Conservation (phyloP, 352 stramenopile genomes). For the Phytopythium mirpurense region DNA sequence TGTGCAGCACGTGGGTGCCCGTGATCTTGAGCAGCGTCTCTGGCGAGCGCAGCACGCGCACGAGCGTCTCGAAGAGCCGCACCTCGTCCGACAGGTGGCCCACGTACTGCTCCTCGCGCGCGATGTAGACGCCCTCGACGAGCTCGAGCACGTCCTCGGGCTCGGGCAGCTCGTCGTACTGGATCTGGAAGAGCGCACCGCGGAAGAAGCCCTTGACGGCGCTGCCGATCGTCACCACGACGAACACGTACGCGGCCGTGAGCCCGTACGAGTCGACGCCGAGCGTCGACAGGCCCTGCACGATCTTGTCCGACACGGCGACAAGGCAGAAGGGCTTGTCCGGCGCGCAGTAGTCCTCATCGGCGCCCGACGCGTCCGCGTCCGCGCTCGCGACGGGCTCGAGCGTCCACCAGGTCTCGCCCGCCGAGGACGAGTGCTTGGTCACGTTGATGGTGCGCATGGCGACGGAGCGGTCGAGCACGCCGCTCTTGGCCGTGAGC, state of each 20-base stretch:
- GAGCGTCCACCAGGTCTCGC: constrained; percentile 67
- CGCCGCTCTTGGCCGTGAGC: constrained; percentile 58
- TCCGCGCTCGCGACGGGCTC: constrained; percentile 28
- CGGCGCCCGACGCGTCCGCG: constrained; percentile 7
- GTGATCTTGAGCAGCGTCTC: constrained; percentile 85
- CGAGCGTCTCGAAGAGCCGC: constrained; percentile 83
- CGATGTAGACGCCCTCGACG: constrained; percentile 87
- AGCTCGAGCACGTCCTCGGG: constrained; percentile 82
- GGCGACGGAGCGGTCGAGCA: constrained; percentile 45
- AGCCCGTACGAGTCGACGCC: constrained; percentile 83
- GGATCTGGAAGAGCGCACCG: constrained; percentile 70
- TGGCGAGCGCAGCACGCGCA: constrained; percentile 77
- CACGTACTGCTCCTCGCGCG: constrained; percentile 74
- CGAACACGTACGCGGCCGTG: constrained; percentile 84
- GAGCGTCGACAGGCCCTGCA: constrained; percentile 70
- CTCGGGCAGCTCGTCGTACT: constrained; percentile 79
- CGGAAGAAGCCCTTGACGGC: constrained; percentile 83
- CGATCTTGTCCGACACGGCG: constrained; percentile 83
- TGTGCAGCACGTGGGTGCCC: constrained; percentile 82
- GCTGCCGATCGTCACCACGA: constrained; percentile 83
- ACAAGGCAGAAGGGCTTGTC: constrained; percentile 70
- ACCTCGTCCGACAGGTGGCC: constrained; percentile 87
- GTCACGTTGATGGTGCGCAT: constrained; percentile 51
- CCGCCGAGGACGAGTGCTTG: constrained; percentile 41
- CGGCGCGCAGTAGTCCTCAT: constrained; percentile 38